A percentile compares a stretch with the other conserved stretches of the same genome.
phyloP scores from a whole-genome alignment of 805 yeast species.

The Wickerhamiella spandovensis region DNA sequence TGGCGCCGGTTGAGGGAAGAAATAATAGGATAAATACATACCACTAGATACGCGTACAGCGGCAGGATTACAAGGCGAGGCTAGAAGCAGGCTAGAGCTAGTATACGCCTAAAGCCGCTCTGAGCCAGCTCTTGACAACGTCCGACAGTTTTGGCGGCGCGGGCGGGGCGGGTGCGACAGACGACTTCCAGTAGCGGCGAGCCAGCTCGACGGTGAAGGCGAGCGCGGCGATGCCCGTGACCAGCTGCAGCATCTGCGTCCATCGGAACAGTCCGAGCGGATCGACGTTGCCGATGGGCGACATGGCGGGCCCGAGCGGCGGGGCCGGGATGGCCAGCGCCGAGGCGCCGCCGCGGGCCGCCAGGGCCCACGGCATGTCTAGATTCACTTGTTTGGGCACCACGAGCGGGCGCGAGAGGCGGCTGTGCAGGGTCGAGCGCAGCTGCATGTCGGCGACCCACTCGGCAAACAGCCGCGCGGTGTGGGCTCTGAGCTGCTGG shows the following conservation, averaged over 20 bases:
- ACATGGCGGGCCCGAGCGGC: constrained; percentile 4
- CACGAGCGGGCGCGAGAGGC: constrained; percentile 3
- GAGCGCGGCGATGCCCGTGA: constrained; percentile 2
- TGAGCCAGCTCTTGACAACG: background rate
- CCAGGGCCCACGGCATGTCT: background rate
- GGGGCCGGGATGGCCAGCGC: background rate
- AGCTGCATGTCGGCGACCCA: constrained; percentile 3
- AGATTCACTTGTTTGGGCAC: constrained; percentile 1
- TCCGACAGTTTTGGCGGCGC: background rate
- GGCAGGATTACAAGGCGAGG: too few relatives aligned
- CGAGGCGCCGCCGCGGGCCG: background rate
- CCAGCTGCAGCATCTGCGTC: constrained; percentile 4
- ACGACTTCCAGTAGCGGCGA: background rate
- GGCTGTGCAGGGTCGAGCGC: constrained; percentile 3
- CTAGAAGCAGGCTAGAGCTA: too few relatives aligned
- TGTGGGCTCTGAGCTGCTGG: background rate
- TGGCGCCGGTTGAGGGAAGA: too few relatives aligned
- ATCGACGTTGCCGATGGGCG: constrained; percentile 15
- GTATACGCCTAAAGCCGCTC: background rate
- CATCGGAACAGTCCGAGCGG: constrained; percentile 16
- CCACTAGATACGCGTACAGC: background rate
- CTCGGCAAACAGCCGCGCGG: constrained; percentile 4
- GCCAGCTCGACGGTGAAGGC: background rate
- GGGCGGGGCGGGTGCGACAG: background rate
- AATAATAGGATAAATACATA: background rate